Evolutionary conservation across 78 protist genomes (phyloP).

Genomic region (Dictyostelium intermedium): DNA sequence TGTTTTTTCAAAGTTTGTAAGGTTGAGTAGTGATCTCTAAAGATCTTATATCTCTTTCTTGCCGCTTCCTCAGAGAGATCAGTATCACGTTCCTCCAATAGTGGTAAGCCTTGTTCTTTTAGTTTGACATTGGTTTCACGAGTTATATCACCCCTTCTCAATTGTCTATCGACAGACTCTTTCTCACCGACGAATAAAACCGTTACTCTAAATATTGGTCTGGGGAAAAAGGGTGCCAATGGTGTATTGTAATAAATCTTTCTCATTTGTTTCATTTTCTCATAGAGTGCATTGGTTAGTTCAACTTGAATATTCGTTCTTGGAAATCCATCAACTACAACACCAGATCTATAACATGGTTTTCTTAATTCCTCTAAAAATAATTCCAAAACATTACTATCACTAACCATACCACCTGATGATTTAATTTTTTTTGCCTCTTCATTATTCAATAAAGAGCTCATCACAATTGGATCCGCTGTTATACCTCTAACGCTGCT

Average conservation of each 20-base stretch:
- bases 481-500: constrained; percentile 65
- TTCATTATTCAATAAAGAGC: constrained; percentile 26
- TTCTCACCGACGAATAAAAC: constrained; percentile 82
- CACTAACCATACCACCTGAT: constrained; percentile 80
- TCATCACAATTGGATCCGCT: constrained; percentile 79
- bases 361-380: constrained; percentile 55
- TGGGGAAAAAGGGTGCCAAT: constrained; percentile 36
- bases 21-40: constrained; percentile 81
- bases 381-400: constrained; percentile 55
- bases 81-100: constrained; percentile 79
- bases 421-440: constrained; percentile 24
- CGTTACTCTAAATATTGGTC: constrained; percentile 84
- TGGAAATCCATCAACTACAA: constrained; percentile 89
- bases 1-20: constrained; percentile 77
- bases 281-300: constrained; percentile 68
- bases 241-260: constrained; percentile 38
- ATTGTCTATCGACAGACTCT: constrained; percentile 82
- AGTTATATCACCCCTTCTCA: constrained; percentile 77
- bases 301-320: constrained; percentile 83
- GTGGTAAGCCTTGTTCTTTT: constrained; percentile 31
- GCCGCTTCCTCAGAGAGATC: constrained; percentile 75
- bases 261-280: constrained; percentile 77
- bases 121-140: constrained; percentile 60
- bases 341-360: constrained; percentile 73
- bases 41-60: constrained; percentile 74